A percentile compares a stretch with the other conserved stretches of the same genome.
Evolutionary conservation across 23 red algal genomes (phyloP).

Genomic region (Chondrus crispus): DNA sequence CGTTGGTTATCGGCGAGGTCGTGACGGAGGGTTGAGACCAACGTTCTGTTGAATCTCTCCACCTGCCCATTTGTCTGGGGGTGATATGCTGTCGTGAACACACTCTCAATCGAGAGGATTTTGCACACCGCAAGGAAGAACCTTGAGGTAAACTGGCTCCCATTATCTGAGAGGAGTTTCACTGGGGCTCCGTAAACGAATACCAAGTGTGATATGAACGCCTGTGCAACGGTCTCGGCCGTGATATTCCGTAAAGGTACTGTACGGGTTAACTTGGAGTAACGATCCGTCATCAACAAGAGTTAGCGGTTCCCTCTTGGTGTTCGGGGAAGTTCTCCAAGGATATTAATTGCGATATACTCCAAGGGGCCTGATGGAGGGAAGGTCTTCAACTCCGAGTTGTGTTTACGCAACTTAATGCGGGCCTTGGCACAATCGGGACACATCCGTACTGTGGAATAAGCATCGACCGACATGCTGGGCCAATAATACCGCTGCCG

Average conservation of each 20-base stretch:
- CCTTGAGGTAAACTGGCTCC: background rate
- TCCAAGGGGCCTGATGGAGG: background rate
- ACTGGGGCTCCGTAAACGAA: conserved; percentile 1
- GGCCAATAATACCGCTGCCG: background rate
- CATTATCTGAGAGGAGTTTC: background rate
- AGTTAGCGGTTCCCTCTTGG: background rate
- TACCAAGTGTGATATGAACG: background rate
- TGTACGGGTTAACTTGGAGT: background rate
- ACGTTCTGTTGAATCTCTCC: background rate
- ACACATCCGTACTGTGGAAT: background rate
- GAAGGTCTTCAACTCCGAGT: background rate
- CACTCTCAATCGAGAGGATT: background rate
- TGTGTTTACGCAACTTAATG: background rate
- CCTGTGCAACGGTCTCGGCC: background rate
- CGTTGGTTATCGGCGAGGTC: background rate
- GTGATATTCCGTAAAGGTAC: background rate
- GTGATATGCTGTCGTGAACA: background rate
- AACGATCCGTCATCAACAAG: background rate
- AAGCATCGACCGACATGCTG: background rate
- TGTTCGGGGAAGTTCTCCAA: background rate
- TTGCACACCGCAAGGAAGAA: background rate
- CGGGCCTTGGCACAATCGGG: background rate
- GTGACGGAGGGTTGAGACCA: background rate
- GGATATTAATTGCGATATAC: background rate
- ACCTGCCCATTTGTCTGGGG: conserved; percentile 2